Conservation (phyloP, 306 rosid species). For the Heteromeles arbutifolia region DNA sequence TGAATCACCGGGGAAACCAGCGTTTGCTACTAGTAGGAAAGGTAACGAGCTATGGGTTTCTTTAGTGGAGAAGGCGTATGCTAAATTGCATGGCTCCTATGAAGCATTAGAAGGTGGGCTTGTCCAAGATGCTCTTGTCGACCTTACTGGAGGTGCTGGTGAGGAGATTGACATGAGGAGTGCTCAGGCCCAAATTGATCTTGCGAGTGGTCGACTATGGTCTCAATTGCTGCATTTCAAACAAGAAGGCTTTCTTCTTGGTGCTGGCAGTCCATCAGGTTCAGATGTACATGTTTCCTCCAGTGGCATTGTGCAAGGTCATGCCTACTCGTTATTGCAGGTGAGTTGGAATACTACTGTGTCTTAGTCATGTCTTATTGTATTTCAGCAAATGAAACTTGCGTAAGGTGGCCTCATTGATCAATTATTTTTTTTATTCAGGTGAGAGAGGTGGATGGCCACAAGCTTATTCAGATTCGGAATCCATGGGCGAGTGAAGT, state of each 20-base stretch:
- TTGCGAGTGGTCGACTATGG: conserved; percentile 98
- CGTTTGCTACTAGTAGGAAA: conserved; percentile 94
- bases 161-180: conserved; percentile 99
- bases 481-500: conserved; percentile 99
- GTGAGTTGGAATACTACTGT: conserved; percentile 26
- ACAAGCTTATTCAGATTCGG: conserved; percentile 95
- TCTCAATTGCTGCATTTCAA: conserved; percentile 96
- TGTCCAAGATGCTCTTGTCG: conserved; percentile 99
- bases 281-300: conserved; percentile 95
- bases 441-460: conserved; percentile 96
- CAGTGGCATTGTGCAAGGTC: conserved; percentile 99
- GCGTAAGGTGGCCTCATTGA: not conserved
- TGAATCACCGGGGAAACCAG: conserved; percentile 91
- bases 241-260: conserved; percentile 89
- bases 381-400: not conserved
- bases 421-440: conserved; percentile 22
- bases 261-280: conserved; percentile 99
- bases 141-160: conserved; percentile 99
- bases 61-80: conserved; percentile 98
- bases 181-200: conserved; percentile 97
- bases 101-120: conserved; percentile 99
- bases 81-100: conserved; percentile 96
- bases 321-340: conserved; percentile 94
- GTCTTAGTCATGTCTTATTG: not conserved
- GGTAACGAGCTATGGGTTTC: conserved; percentile 96